These are phyloP conservation scores for Claviceps sp. DNA, from an alignment of 2,329 filamentous ascomycete genomes.

Conservation along the genomic window DNA sequence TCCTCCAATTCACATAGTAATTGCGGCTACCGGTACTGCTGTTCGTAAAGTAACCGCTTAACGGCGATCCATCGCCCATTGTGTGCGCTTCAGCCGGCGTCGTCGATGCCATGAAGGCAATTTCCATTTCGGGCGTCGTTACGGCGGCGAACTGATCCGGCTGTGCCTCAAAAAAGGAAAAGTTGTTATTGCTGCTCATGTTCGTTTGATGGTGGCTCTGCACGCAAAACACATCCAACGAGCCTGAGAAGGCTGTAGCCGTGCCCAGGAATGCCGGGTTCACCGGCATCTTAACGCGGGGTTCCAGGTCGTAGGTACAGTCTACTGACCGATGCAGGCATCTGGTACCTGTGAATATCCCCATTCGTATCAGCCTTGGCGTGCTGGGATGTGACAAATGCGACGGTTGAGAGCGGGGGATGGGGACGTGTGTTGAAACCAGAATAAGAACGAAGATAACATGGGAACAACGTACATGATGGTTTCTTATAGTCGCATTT, in stretches of 20 bases:
- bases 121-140: constrained; percentile 2
- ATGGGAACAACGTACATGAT: constrained; percentile 1
- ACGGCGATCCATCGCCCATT: not conserved
- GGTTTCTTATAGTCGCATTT: constrained; percentile 7
- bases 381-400: too few relatives aligned
- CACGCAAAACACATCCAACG: constrained; percentile 6
- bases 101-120: constrained; percentile 1
- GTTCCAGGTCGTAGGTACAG: constrained; percentile 6
- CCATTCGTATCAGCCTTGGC: not conserved
- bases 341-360: constrained; percentile 1
- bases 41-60: not conserved
- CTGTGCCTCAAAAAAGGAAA: not conserved
- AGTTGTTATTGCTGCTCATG: not conserved
- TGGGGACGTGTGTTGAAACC: not conserved
- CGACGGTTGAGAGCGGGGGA: not conserved
- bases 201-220: not conserved
- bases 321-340: constrained; percentile 5
- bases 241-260: constrained; percentile 3
- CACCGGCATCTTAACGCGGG: constrained; percentile 7
- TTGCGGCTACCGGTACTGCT: not conserved
- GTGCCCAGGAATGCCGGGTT: constrained; percentile 6
- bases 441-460: not conserved
- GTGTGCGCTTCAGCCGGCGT: not conserved
- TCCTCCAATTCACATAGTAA: constrained; percentile 3
- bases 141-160: not conserved